Base-by-base conservation (phyloP, 768 basidiomycete genomes). In the Amanita rubescens region DNA sequence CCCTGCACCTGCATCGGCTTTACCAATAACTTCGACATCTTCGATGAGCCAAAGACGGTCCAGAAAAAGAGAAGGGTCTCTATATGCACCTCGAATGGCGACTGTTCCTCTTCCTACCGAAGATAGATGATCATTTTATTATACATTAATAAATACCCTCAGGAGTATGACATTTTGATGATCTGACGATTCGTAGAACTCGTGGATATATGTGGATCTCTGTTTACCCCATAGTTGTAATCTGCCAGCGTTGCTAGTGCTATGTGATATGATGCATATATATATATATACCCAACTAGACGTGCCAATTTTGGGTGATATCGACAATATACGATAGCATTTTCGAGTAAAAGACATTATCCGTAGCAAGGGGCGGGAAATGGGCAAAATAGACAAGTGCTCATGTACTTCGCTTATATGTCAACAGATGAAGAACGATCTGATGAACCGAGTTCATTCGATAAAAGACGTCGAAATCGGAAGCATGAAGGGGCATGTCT, bases 31-130 rank as follows among this genome's bases (percentile, higher is more conserved):
- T 2, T 27, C 38, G 3, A 10, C 49, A 11, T 7, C 49, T 38
- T 42, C 49, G n/a, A 25, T 35, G 27, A 17, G 39, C 11, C n/a
- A 14, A 38, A 52, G 20, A 33, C 27, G 41, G 14, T 11, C 37
- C 42, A 43, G 27, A 19, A 20, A 15, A 30, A 35, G 38, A 7
- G 20, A 19, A 2, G 25, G 9, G 17, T 34, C 51, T 10, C 15
- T 43, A 8, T 44, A 42, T 24, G 51, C 51, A 20, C 51, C 51
- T 44, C 25, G 51, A 33, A 34, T 52, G 42, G 20, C 20, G 19
- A 52, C 51, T 1, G 42, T 52, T 15, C 51, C 51, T 12, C 51
- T 52, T 6, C 51, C 51, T 34, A n/a, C n/a, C n/a, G 51, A 52
- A 22, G 20, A 43, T 32, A 17, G 27, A 43, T 43, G 32, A 41